phyloP scores from a whole-genome alignment of 1,284 basidiomycete species.

The Ceratobasidium sp. region DNA sequence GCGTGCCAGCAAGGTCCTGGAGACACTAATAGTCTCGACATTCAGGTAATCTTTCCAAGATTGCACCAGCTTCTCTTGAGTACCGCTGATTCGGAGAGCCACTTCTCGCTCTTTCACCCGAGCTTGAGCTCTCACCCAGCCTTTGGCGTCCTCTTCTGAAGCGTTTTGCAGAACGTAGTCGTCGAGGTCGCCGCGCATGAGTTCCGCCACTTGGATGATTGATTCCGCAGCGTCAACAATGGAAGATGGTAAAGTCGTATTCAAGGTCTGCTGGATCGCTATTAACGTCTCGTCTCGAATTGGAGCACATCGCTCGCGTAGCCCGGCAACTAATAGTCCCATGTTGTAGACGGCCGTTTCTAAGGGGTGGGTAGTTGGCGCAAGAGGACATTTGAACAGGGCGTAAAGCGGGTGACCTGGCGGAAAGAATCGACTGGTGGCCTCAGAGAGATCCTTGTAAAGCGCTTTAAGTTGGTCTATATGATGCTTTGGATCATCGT shows the following conservation, averaged over 20 bases:
- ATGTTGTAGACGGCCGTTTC: not conserved
- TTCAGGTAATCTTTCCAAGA: constrained; percentile 2
- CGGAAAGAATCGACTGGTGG: constrained; percentile 23
- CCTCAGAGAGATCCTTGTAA: constrained; percentile 12
- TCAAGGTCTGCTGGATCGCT: not conserved
- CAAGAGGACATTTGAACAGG: constrained; percentile 13
- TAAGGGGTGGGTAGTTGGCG: constrained; percentile 5
- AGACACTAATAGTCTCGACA: not conserved
- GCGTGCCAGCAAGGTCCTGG: not conserved
- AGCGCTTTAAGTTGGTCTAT: constrained; percentile 26
- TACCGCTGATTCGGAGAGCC: not conserved
- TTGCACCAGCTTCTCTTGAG: constrained; percentile 6
- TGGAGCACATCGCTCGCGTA: constrained; percentile 18
- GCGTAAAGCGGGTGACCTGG: not conserved
- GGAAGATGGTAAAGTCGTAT: not conserved
- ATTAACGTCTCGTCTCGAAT: constrained; percentile 10
- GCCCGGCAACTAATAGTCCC: not conserved
- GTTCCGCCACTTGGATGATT: not conserved
- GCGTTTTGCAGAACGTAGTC: constrained; percentile 15
- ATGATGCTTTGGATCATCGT: constrained; percentile 8
- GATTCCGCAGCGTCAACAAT: constrained; percentile 1
- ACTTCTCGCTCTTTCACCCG: constrained; percentile 15
- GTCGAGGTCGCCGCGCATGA: constrained; percentile 24
- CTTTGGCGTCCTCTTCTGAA: constrained; percentile 12
- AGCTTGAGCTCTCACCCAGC: constrained; percentile 2